Conservation (phyloP, 2,329 filamentous ascomycete species). For the Fusarium gaditjirri region DNA sequence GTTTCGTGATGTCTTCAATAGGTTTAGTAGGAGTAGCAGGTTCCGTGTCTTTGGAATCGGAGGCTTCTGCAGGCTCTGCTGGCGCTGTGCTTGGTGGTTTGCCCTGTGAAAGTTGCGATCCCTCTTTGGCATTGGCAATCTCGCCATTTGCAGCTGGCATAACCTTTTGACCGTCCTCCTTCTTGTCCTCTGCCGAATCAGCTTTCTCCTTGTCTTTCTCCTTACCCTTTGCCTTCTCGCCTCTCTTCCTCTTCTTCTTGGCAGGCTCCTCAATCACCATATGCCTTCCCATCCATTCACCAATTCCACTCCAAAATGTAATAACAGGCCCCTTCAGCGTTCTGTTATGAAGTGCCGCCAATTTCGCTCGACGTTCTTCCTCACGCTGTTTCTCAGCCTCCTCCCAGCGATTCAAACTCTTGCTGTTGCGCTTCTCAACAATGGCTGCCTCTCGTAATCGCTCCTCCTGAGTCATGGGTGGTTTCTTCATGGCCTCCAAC, state of each 20-base stretch:
- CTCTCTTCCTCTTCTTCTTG: conserved; percentile 65
- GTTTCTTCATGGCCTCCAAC: conserved; percentile 79
- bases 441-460: conserved; percentile 83
- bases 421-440: conserved; percentile 87
- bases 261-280: conserved; percentile 72
- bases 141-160: neutral
- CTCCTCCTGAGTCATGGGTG: conserved; percentile 87
- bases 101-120: conserved; percentile 6
- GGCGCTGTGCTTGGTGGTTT: conserved; percentile 4
- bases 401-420: conserved; percentile 93
- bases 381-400: conserved; percentile 89
- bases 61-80: neutral
- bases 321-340: conserved; percentile 90
- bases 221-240: conserved; percentile 48
- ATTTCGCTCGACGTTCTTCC: conserved; percentile 81
- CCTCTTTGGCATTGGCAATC: conserved; percentile 14
- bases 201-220: conserved; percentile 32
- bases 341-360: conserved; percentile 88
- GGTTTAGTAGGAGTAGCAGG: conserved; percentile 2
- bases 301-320: conserved; percentile 92
- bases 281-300: conserved; percentile 78
- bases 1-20: conserved; percentile 4
- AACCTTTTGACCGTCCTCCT: conserved; percentile 11
- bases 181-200: conserved; percentile 6
- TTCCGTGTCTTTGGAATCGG: neutral